These are phyloP conservation scores for Dictyophora rubrovolvata DNA, from an alignment of 768 basidiomycete genomes.

Conservation along the genomic window DNA sequence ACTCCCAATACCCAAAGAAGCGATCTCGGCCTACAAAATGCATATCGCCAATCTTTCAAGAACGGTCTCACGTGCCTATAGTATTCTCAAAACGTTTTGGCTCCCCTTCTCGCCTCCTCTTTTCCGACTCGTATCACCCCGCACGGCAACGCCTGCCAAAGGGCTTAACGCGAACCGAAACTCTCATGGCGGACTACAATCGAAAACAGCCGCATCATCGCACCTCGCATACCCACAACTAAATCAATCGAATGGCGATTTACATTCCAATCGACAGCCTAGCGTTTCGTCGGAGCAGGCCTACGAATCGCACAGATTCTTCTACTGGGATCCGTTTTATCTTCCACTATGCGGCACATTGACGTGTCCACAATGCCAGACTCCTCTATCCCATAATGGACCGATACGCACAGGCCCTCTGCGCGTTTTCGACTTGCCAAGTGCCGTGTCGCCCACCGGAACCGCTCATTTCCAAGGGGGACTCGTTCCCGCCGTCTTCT, in stretches of 20 bases:
- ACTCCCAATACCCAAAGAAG: constrained; percentile 1
- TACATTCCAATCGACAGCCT: neutral
- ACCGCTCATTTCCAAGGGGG: neutral
- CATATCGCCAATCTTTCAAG: constrained; percentile 44
- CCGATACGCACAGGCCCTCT: constrained; percentile 65
- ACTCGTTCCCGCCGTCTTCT: constrained; percentile 33
- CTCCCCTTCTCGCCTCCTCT: constrained; percentile 68
- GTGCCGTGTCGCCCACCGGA: neutral
- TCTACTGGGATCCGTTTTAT: constrained; percentile 83
- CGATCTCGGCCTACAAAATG: constrained; percentile 49
- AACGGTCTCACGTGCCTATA: constrained; percentile 43
- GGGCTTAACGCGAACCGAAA: constrained; percentile 50
- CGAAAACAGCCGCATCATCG: neutral
- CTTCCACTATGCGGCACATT: constrained; percentile 71
- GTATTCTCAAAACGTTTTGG: constrained; percentile 77
- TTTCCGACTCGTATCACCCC: constrained; percentile 45
- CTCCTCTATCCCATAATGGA: constrained; percentile 54
- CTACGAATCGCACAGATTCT: constrained; percentile 42
- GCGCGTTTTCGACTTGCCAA: constrained; percentile 69
- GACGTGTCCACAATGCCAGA: constrained; percentile 51
- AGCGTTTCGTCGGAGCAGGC: neutral
- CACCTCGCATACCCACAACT: neutral
- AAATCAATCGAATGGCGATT: neutral
- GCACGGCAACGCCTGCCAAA: neutral
- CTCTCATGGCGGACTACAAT: constrained; percentile 36